A percentile compares a stretch with the other conserved stretches of the same genome.
Evolutionary conservation across 768 basidiomycete species (phyloP).

Genomic region (Hebeloma cylindrosporum): DNA sequence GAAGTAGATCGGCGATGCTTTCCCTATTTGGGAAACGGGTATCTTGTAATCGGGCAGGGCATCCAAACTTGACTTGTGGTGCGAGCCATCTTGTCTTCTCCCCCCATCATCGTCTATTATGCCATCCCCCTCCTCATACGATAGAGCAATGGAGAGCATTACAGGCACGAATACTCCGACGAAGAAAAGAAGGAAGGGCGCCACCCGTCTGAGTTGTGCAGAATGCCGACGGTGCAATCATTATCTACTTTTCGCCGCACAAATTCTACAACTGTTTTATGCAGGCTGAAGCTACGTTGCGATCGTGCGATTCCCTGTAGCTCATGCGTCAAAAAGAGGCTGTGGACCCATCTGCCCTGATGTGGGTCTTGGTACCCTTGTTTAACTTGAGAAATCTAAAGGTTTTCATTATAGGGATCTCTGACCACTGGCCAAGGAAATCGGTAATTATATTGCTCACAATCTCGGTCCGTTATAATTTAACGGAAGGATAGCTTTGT

Average conservation of each 20-base stretch:
- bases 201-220: slow-evolving; percentile 75
- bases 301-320: slow-evolving; percentile 77
- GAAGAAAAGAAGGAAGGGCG: slow-evolving; percentile 69
- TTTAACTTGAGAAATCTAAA: slow-evolving; percentile 15
- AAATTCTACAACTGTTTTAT: not conserved
- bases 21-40: slow-evolving; percentile 19
- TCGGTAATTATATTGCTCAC: slow-evolving; percentile 45
- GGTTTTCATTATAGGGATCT: slow-evolving; percentile 50
- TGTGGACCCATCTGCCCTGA: slow-evolving; percentile 84
- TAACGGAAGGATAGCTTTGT: slow-evolving; percentile 59
- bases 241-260: not conserved
- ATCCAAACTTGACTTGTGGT: slow-evolving; percentile 11
- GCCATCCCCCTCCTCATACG: slow-evolving; percentile 34
- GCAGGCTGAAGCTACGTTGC: slow-evolving; percentile 68
- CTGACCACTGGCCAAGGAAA: slow-evolving; percentile 82
- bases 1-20: slow-evolving; percentile 21
- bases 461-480: not conserved
- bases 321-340: slow-evolving; percentile 77
- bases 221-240: slow-evolving; percentile 66
- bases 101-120: slow-evolving; percentile 31
- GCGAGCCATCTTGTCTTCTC: slow-evolving; percentile 16
- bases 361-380: slow-evolving; percentile 38
- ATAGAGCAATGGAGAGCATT: slow-evolving; percentile 26
- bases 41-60: slow-evolving; percentile 23
- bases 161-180: slow-evolving; percentile 30